Evolutionary conservation across 2,329 filamentous ascomycete genomes (phyloP).

Genomic region (Calonectria hongkongensis): DNA sequence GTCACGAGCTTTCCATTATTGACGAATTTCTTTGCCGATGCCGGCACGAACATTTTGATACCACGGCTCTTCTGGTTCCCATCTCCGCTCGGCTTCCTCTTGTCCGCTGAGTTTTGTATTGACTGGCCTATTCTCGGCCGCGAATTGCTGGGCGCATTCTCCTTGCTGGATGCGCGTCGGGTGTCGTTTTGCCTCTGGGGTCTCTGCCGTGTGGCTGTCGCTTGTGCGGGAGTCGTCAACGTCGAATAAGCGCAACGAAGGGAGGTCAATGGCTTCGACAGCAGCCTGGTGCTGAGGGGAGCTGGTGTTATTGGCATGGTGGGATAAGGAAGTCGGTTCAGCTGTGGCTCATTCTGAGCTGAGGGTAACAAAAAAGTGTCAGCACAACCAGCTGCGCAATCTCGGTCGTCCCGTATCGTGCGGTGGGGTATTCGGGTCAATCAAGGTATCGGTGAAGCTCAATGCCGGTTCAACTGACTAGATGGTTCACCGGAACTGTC

Average conservation of each 20-base stretch:
- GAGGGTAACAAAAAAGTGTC: background rate
- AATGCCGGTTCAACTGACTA: constrained; percentile 13
- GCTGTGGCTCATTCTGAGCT: constrained; percentile 45
- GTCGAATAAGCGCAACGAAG: constrained; percentile 44
- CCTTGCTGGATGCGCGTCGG: constrained; percentile 24
- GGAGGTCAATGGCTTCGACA: constrained; percentile 38
- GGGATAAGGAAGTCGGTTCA: constrained; percentile 24
- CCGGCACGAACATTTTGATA: constrained; percentile 44
- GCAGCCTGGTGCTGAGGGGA: constrained; percentile 40
- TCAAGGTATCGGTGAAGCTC: constrained; percentile 7
- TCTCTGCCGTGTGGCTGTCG: constrained; percentile 42
- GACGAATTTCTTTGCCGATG: constrained; percentile 48
- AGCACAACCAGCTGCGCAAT: background rate
- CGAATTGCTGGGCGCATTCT: constrained; percentile 31
- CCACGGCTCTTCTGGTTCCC: background rate
- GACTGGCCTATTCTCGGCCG: constrained; percentile 42
- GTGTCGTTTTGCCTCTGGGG: constrained; percentile 37
- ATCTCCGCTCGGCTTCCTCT: constrained; percentile 4
- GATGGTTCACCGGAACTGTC: constrained; percentile 7
- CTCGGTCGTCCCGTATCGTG: background rate
- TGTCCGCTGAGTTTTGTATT: constrained; percentile 34
- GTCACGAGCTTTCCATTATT: constrained; percentile 54
- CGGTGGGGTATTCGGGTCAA: background rate
- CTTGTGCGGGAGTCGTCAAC: background rate
- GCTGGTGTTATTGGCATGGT: constrained; percentile 54